phyloP scores from a whole-genome alignment of 352 stramenopile species.

The Globisporangium lucens region DNA sequence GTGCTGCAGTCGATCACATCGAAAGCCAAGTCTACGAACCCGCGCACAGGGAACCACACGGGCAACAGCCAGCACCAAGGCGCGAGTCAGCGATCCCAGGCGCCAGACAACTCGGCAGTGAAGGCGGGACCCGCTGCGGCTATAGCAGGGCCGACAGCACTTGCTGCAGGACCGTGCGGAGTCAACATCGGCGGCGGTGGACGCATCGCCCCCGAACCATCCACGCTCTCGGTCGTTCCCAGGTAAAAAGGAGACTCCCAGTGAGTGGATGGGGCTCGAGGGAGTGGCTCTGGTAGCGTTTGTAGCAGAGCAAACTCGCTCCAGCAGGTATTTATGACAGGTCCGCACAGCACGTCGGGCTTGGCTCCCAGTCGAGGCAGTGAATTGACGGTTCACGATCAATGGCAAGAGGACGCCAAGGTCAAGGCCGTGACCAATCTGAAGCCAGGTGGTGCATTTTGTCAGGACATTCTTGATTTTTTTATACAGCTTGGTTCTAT shows the following conservation, averaged over 20 bases:
- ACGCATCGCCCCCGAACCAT: conserved; percentile 7
- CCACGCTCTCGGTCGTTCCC: conserved; percentile 1
- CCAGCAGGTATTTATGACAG: conserved; percentile 2
- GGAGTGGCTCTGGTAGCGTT: background rate
- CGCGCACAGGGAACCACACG: conserved; percentile 12
- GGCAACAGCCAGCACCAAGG: conserved; percentile 9
- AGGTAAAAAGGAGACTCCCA: background rate
- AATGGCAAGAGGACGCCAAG: background rate
- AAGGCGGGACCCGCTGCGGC: background rate
- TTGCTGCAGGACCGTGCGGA: background rate
- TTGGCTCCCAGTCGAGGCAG: background rate
- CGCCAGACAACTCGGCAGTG: conserved; percentile 2
- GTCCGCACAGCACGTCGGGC: background rate
- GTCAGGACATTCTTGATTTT: background rate
- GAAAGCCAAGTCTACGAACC: conserved; percentile 9
- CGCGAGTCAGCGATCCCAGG: conserved; percentile 11
- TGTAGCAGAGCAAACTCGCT: background rate
- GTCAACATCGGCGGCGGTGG: background rate
- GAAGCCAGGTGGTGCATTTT: background rate
- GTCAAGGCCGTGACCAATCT: background rate
- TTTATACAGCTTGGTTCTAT: too few species aligned
- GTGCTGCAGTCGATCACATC: conserved; percentile 8
- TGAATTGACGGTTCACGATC: background rate
- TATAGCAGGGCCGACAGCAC: background rate
- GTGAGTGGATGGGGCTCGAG: background rate